Evolutionary conservation across 768 basidiomycete genomes (phyloP).

Genomic region (Hygrocybe punicea): DNA sequence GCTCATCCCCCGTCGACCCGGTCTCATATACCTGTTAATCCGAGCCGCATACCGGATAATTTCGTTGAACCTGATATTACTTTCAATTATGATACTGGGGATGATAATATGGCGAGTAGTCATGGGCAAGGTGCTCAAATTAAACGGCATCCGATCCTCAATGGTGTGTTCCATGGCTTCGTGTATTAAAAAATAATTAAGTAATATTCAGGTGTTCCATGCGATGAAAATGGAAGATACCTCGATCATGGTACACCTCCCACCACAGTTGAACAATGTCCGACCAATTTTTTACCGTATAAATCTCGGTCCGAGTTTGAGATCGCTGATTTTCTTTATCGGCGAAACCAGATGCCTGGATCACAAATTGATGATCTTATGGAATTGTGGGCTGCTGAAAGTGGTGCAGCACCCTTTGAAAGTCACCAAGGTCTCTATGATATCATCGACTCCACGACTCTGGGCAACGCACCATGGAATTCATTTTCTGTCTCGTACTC

Average conservation of each 20-base stretch:
- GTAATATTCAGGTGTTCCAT: background rate
- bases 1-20: no score
- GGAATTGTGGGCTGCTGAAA: slow-evolving; percentile 1
- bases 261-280: background rate
- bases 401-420: background rate
- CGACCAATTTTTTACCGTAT: background rate
- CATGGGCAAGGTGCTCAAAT: no score
- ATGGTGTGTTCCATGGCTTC: no score
- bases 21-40: no score
- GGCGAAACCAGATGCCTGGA: slow-evolving; percentile 4
- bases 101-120: no score
- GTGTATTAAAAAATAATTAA: no score
- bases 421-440: background rate
- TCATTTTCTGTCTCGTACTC: background rate
- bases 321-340: background rate
- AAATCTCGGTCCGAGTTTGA: background rate
- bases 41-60: no score
- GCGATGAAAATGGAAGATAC: background rate
- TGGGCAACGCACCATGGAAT: background rate
- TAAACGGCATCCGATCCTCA: no score
- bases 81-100: no score
- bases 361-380: slow-evolving; percentile 1
- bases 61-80: no score
- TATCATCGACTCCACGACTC: background rate
- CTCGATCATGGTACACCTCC: background rate